Base-by-base conservation (phyloP, 495 filamentous ascomycete species). In the Neurospora sp. region DNA sequence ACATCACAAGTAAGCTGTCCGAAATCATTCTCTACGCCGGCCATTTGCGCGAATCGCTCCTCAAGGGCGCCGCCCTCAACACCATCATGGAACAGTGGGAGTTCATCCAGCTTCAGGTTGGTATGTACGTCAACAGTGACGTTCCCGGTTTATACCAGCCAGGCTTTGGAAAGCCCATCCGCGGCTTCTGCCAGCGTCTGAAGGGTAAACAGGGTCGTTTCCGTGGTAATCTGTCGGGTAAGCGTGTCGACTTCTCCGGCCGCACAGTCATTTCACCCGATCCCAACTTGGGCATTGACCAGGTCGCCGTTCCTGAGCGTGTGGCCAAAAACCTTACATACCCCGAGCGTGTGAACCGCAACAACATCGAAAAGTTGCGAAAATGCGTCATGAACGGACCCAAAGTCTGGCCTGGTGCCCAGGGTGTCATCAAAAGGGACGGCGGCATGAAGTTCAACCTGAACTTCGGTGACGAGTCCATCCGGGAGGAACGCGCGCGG, bases 11-110 rank as follows among this genome's bases (percentile, higher is more conserved):
- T 69, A 97, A 98, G 79, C 85, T 98, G 35, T 91, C 93, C 14
- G 96, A 99, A 78, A 98, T 99, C 75, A 90, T 97, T 5, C 90
- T 94, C 70, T 92, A 94, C 76, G 96, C 94, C 78, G 91, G 90
- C 69, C 86, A 93, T 66, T 90, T 99, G 69, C 91, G 92, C 59
- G 89, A 90, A 39, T 92, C 93, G 1, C 79, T 99, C 38, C 83
- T 90, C 44, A 92, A 92, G 75, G 96, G 96, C 46, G 90, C 93
- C 10, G 89, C 93, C 7, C 87, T 99, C 3, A 88, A 91, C 75
- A 94, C 90, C 3, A 92, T 98, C 70, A 97, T 98, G 93, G 96
- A 98, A 82, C 94, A 96, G 74, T 99, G 96, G 96, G 96, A 98
- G 77, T 98, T 94, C 77, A 84, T 99, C 76, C 94, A 97, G 77